Evolutionary conservation across 768 basidiomycete genomes (phyloP).

Genomic region (Lyophyllum atratum): DNA sequence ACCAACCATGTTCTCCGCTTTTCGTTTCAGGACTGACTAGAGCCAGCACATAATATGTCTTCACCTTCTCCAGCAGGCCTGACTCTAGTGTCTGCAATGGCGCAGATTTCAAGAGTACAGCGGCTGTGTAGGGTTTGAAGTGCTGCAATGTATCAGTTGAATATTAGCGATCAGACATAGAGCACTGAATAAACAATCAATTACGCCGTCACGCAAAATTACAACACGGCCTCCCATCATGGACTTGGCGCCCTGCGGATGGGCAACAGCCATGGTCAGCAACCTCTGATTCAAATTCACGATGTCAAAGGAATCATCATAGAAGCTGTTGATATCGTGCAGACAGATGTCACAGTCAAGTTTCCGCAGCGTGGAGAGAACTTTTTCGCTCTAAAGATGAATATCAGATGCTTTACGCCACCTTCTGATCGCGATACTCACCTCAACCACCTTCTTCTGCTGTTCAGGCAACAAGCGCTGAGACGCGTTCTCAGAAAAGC

Average conservation of each 20-base stretch:
- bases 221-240: conserved; percentile 79
- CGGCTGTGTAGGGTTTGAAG: conserved; percentile 69
- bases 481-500: conserved; percentile 97
- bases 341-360: conserved; percentile 69
- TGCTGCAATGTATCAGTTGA: conserved; percentile 52
- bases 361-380: conserved; percentile 59
- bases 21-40: conserved; percentile 69
- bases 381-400: conserved; percentile 65
- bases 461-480: conserved; percentile 92
- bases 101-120: conserved; percentile 69
- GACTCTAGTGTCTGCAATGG: conserved; percentile 45
- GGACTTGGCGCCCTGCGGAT: conserved; percentile 68
- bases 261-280: conserved; percentile 55
- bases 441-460: conserved; percentile 85
- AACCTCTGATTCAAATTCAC: conserved; percentile 64
- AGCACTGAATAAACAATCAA: conserved; percentile 21
- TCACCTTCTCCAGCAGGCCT: conserved; percentile 48
- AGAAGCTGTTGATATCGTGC: conserved; percentile 74
- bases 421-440: conserved; percentile 30
- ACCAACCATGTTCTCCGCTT: conserved; percentile 50
- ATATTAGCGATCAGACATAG: conserved; percentile 1
- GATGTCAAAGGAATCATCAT: conserved; percentile 69
- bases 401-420: conserved; percentile 4
- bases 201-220: conserved; percentile 78
- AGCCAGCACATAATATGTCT: conserved; percentile 69